These are phyloP conservation scores for Platismatia glauca DNA, from an alignment of 495 filamentous ascomycete species.

Conservation along the genomic window DNA sequence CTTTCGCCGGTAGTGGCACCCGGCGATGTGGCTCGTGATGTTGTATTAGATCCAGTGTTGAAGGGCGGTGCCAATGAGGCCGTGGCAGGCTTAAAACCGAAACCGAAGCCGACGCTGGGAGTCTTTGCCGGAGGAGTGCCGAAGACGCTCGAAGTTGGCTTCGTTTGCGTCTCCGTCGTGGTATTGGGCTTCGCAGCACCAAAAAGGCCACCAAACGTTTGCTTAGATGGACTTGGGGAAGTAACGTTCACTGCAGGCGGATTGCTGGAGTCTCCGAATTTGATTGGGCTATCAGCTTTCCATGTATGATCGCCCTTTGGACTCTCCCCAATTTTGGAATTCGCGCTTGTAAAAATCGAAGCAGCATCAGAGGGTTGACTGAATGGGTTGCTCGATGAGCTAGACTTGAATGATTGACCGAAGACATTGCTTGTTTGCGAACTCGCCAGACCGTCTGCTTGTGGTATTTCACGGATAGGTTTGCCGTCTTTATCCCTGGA, in stretches of 20 bases:
- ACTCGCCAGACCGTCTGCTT: constrained; percentile 19
- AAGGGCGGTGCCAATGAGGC: constrained; percentile 34
- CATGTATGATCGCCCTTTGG: constrained; percentile 37
- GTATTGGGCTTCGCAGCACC: constrained; percentile 32
- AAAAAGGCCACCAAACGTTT: constrained; percentile 37
- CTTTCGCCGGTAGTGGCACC: constrained; percentile 48
- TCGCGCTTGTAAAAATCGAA: constrained; percentile 26
- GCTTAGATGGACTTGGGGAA: constrained; percentile 28
- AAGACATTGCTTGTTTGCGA: constrained; percentile 15
- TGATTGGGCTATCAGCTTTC: constrained; percentile 44
- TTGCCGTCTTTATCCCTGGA: constrained; percentile 41
- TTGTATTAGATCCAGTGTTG: constrained; percentile 30
- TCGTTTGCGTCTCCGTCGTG: constrained; percentile 19
- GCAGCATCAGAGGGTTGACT: constrained; percentile 19
- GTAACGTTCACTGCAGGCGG: constrained; percentile 28
- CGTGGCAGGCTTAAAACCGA: constrained; percentile 32
- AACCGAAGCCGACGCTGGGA: constrained; percentile 16
- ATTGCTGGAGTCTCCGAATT: constrained; percentile 31
- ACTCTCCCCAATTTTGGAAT: constrained; percentile 8
- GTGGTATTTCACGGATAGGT: constrained; percentile 32
- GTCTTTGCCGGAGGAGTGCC: constrained; percentile 23
- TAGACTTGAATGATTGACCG: constrained; percentile 12
- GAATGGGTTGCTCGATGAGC: neutral
- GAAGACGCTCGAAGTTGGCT: constrained; percentile 27
- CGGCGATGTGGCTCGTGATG: constrained; percentile 54